Evolutionary conservation across 179 eudicot species (phyloP).

Genomic region (Silene vulgaris): DNA sequence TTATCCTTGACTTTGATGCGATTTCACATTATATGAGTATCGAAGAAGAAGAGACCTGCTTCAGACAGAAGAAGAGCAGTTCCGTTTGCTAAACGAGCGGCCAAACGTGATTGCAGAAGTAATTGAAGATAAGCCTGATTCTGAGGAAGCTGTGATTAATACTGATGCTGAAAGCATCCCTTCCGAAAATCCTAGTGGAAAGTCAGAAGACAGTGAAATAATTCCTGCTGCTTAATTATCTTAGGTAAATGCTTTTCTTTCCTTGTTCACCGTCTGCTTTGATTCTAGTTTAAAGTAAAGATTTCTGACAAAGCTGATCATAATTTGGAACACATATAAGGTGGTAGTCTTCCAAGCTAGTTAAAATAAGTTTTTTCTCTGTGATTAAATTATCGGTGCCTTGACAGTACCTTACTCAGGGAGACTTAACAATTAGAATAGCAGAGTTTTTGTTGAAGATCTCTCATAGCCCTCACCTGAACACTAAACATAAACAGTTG

Average conservation of each 20-base stretch:
- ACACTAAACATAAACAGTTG: too few species aligned
- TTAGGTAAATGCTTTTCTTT: conserved; percentile 19
- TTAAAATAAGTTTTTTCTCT: neutral
- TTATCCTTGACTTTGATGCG: conserved; percentile 33
- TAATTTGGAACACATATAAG: neutral
- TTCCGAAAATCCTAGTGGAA: conserved; percentile 7
- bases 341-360: too few species aligned
- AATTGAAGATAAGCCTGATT: conserved; percentile 24
- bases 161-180: conserved; percentile 13
- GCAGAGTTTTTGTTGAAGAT: neutral
- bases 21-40: conserved; percentile 29
- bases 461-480: too few species aligned
- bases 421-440: neutral
- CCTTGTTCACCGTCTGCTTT: neutral
- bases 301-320: neutral
- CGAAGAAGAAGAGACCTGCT: conserved; percentile 32
- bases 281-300: neutral
- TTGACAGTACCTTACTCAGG: neutral
- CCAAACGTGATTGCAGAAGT: conserved; percentile 37
- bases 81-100: conserved; percentile 30
- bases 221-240: neutral
- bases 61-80: conserved; percentile 38
- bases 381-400: neutral
- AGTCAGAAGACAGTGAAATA: conserved; percentile 4
- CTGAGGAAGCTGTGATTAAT: conserved; percentile 20